Evolutionary conservation across 345 rosid genomes (phyloP).

Genomic region (Carallia pectinifolia): DNA sequence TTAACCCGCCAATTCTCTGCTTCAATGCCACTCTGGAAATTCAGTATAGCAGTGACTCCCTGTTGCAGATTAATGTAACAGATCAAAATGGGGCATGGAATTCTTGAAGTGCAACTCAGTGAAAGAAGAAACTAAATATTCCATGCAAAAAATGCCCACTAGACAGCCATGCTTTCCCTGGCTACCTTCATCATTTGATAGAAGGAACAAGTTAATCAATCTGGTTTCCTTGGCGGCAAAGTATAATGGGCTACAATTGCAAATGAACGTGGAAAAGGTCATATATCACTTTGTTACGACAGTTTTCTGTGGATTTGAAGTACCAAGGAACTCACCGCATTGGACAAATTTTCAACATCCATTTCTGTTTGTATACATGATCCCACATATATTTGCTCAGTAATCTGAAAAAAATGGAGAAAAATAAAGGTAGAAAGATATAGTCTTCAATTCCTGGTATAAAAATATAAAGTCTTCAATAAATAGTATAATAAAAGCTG

Average conservation of each 20-base stretch:
- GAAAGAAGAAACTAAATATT: neutral
- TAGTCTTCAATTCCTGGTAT: neutral
- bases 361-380: conserved; percentile 83
- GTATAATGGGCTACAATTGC: neutral
- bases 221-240: neutral
- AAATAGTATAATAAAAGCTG: neutral
- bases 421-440: neutral
- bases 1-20: conserved; percentile 84
- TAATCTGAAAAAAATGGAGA: conserved; percentile 49
- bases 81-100: neutral
- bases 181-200: neutral
- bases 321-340: conserved; percentile 46
- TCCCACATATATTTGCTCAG: conserved; percentile 86
- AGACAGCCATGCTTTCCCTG: neutral
- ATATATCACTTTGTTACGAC: neutral
- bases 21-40: conserved; percentile 81
- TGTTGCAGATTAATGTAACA: conserved; percentile 29
- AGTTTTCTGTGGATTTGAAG: conserved; percentile 3
- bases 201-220: neutral
- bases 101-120: neutral
- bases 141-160: neutral
- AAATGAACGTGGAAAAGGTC: neutral
- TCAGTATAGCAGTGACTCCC: conserved; percentile 83
- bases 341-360: conserved; percentile 65
- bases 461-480: too few relatives aligned